Conservation (phyloP, 106 monocot species). For the Dioscorea dumetorum region DNA sequence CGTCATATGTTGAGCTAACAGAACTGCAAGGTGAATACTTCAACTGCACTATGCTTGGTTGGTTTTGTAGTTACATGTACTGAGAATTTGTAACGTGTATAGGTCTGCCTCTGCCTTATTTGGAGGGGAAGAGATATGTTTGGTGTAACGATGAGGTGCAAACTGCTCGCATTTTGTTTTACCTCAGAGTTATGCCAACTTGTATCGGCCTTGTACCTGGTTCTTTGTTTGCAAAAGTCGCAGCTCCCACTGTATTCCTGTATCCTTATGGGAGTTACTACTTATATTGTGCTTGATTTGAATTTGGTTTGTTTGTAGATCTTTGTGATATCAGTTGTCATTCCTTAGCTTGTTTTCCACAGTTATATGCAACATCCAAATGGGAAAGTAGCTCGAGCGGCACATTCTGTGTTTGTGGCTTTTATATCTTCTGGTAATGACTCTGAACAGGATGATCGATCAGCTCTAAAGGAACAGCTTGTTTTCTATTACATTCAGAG, state of each 20-base stretch:
- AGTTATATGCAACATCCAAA: constrained; percentile 86
- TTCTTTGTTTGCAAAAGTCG: constrained; percentile 42
- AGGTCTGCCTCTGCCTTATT: neutral
- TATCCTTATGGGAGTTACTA: constrained; percentile 52
- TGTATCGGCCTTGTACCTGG: constrained; percentile 53
- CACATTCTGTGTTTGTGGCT: constrained; percentile 88
- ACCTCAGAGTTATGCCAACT: constrained; percentile 77
- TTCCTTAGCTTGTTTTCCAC: neutral
- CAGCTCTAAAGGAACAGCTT: constrained; percentile 70
- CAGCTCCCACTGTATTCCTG: constrained; percentile 84
- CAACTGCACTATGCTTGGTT: neutral
- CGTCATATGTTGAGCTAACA: constrained; percentile 67
- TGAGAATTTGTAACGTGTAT: too few relatives aligned
- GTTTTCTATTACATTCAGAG: constrained; percentile 83
- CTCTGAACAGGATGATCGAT: constrained; percentile 38
- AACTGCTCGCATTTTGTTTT: constrained; percentile 82
- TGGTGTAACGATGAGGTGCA: constrained; percentile 91
- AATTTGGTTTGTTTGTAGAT: neutral
- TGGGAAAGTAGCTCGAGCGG: constrained; percentile 83
- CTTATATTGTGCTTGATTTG: neutral
- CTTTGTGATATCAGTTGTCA: too few relatives aligned
- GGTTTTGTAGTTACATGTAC: neutral
- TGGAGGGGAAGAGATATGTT: constrained; percentile 40
- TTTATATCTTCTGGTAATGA: constrained; percentile 72
- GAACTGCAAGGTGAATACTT: constrained; percentile 35